Base-by-base conservation (phyloP, 305 asterid species). In the Salvia sclarea region DNA sequence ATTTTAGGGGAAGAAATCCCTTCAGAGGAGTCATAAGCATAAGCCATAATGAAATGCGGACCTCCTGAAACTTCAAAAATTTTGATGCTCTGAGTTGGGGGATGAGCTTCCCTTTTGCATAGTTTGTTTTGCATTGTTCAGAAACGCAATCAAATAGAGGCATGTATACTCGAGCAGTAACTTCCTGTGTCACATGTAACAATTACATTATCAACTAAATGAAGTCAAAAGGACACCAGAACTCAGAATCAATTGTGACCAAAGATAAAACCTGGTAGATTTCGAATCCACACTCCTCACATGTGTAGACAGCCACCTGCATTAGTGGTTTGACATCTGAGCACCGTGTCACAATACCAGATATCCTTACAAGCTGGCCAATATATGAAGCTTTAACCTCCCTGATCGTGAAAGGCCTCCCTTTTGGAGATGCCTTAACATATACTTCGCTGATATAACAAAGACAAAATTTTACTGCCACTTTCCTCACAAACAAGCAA, bases 251-350 rank as follows among this genome's bases (percentile, higher is more conserved):
- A 37, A 71, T 44, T 13, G 53, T 73, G 78, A 17, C 65, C 33
- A 69, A 48, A 5, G 66, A 25, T 37, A 18, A 45, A 54, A 90
- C 98, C 98, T 94, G 98, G 73, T 90, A 94, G 64, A 94, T 94
- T 79, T 91, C 99, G 71, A 91, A 91, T 69, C 97, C 99, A 67
- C 98, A 94, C 79, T 86, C 95, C 82, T 91, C 99, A 44, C 98
- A 94, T 25, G 97, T 94, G 73, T 94, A 94, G 44, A 94, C 96
- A 75, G 97, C 98, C 62, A 91, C 97, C 84, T 91, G 97, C 96
- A 91, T 90, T 67, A 94, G 77, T 17, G 98, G 97, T 78, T 94
- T 94, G 78, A 94, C 97, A 71, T 91, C 97, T 0, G 96, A 94
- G 67, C 97, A 91, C 3, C 98, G 97, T 0, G 96, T 94, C 66